Percentiles rank a stretch among this genome's conserved stretches.
phyloP scores from a whole-genome alignment of 2,329 filamentous ascomycete genomes.

The Parafenestella ontariensis region DNA sequence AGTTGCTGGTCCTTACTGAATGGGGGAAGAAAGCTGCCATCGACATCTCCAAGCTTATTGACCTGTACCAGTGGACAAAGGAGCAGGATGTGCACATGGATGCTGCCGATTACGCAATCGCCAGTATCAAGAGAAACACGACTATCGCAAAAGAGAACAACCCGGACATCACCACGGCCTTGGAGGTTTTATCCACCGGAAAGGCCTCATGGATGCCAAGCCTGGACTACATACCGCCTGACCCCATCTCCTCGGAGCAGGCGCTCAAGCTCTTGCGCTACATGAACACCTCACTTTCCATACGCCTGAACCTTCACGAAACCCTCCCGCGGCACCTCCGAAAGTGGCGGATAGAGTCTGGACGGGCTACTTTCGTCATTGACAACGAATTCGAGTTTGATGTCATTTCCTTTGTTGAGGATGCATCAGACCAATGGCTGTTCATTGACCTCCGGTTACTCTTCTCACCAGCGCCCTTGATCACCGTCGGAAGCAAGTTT shows the following conservation, averaged over 20 bases:
- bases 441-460: conserved; percentile 91
- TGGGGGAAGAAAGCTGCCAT: conserved; percentile 74
- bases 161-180: conserved; percentile 87
- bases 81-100: conserved; percentile 41
- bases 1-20: conserved; percentile 86
- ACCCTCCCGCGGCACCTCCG: conserved; percentile 79
- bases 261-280: conserved; percentile 78
- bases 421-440: conserved; percentile 83
- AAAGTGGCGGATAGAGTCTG: conserved; percentile 79
- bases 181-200: conserved; percentile 82
- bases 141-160: conserved; percentile 79
- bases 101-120: conserved; percentile 66
- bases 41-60: conserved; percentile 85
- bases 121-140: conserved; percentile 74
- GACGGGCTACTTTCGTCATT: conserved; percentile 89
- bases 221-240: conserved; percentile 78
- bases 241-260: conserved; percentile 72
- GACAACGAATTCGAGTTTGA: conserved; percentile 90
- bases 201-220: conserved; percentile 81
- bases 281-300: conserved; percentile 81
- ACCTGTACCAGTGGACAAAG: conserved; percentile 76
- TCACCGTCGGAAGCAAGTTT: conserved; percentile 66
- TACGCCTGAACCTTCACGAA: conserved; percentile 85
- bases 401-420: conserved; percentile 86
- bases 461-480: conserved; percentile 71